phyloP scores from a whole-genome alignment of 768 basidiomycete species.

The Neoboletus subvelutipes region DNA sequence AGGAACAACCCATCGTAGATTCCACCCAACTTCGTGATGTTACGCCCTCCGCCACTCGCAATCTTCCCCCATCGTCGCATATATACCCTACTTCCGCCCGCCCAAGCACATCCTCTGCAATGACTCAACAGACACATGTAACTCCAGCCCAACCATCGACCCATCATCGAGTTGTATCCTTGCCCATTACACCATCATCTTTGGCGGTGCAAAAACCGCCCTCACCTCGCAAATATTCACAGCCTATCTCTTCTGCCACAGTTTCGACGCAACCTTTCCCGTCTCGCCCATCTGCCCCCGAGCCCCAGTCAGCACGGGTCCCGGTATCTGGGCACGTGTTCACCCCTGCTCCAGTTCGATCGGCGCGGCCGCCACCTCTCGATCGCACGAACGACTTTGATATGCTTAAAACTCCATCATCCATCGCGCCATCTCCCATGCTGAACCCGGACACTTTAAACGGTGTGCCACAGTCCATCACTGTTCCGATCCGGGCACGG shows the following conservation, averaged over 20 bases:
- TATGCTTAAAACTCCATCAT: conserved; percentile 63
- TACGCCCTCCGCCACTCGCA: conserved; percentile 17
- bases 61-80: conserved; percentile 20
- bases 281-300: conserved; percentile 19
- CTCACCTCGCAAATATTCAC: conserved; percentile 30
- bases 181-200: conserved; percentile 29
- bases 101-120: conserved; percentile 17
- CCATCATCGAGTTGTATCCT: conserved; percentile 39
- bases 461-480: conserved; percentile 2
- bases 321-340: conserved; percentile 32
- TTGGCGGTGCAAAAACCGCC: conserved; percentile 22
- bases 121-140: conserved; percentile 23
- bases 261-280: conserved; percentile 33
- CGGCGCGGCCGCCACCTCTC: conserved; percentile 22
- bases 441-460: conserved; percentile 35
- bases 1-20: conserved; percentile 25
- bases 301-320: conserved; percentile 24
- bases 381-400: conserved; percentile 47
- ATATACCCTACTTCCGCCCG: conserved; percentile 26
- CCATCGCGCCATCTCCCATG: conserved; percentile 51
- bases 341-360: conserved; percentile 31
- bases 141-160: conserved; percentile 19
- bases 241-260: conserved; percentile 25
- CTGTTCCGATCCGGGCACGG: conserved; percentile 24
- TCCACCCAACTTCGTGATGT: conserved; percentile 24